These are phyloP conservation scores for Craterostigma plantagineum DNA, from an alignment of 257 asterid species.

Conservation along the genomic window DNA sequence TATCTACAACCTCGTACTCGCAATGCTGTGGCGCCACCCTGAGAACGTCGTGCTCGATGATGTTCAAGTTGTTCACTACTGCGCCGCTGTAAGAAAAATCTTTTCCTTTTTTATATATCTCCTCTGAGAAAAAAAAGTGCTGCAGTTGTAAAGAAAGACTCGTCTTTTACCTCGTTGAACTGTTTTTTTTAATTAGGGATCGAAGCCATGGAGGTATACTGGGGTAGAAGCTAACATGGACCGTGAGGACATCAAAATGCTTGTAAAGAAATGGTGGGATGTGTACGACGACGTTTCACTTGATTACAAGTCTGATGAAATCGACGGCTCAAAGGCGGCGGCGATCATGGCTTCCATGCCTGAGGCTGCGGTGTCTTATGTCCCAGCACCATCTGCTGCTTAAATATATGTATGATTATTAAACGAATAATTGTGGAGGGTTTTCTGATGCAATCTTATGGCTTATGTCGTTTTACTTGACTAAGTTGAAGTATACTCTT, in stretches of 20 bases:
- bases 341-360: slow-evolving; percentile 18
- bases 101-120: neutral
- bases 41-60: slow-evolving; percentile 33
- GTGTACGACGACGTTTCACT: slow-evolving; percentile 28
- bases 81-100: slow-evolving; percentile 25
- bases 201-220: slow-evolving; percentile 55
- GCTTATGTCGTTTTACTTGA: too few species aligned
- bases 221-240: slow-evolving; percentile 42
- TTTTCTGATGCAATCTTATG: too few species aligned
- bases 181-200: slow-evolving; percentile 10
- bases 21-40: slow-evolving; percentile 51
- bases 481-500: too few species aligned
- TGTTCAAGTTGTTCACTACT: slow-evolving; percentile 47
- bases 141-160: too few species aligned
- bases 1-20: slow-evolving; percentile 34
- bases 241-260: slow-evolving; percentile 32
- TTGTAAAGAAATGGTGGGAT: slow-evolving; percentile 50
- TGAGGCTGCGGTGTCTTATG: slow-evolving; percentile 16
- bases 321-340: slow-evolving; percentile 16
- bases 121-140: too few species aligned
- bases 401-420: neutral
- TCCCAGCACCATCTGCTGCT: slow-evolving; percentile 34
- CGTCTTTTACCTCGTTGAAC: too few species aligned
- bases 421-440: too few species aligned
- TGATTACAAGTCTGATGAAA: slow-evolving; percentile 23